Conservation (phyloP, 176 grass and related monocot species). For the Carex littledalei region DNA sequence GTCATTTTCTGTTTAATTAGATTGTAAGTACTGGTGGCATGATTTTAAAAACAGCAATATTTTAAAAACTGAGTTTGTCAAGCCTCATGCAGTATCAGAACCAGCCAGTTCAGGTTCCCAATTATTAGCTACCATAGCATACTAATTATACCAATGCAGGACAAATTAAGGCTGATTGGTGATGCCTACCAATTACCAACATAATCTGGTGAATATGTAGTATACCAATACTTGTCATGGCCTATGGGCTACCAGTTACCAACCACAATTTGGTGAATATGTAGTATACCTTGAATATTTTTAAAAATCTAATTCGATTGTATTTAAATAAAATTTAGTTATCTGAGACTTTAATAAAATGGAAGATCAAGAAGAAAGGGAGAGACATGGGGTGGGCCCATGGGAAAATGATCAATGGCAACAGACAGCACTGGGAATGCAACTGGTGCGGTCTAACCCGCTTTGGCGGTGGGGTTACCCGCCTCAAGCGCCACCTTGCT, state of each 20-base stretch:
- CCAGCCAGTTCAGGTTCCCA: neutral
- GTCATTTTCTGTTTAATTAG: neutral
- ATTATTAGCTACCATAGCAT: neutral
- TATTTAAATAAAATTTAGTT: neutral
- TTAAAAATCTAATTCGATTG: neutral
- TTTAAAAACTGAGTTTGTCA: neutral
- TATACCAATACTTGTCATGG: neutral
- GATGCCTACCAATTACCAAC: neutral
- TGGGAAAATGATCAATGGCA: conserved; percentile 65
- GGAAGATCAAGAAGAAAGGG: conserved; percentile 16
- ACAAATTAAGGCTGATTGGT: neutral
- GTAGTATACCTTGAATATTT: neutral
- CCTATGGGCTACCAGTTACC: neutral
- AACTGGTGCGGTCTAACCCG: conserved; percentile 75
- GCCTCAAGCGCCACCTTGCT: conserved; percentile 84
- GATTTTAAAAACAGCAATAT: neutral
- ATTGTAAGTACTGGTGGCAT: neutral
- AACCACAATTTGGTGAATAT: neutral
- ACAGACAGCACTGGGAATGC: conserved; percentile 84
- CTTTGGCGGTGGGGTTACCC: conserved; percentile 82
- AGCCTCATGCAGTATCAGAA: neutral
- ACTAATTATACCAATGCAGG: neutral
- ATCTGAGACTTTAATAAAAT: conserved; percentile 8
- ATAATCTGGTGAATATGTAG: neutral
- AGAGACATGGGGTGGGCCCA: conserved; percentile 69